Evolutionary conservation across 208 protist species (phyloP).

Genomic region (Trypanosoma theileri): DNA sequence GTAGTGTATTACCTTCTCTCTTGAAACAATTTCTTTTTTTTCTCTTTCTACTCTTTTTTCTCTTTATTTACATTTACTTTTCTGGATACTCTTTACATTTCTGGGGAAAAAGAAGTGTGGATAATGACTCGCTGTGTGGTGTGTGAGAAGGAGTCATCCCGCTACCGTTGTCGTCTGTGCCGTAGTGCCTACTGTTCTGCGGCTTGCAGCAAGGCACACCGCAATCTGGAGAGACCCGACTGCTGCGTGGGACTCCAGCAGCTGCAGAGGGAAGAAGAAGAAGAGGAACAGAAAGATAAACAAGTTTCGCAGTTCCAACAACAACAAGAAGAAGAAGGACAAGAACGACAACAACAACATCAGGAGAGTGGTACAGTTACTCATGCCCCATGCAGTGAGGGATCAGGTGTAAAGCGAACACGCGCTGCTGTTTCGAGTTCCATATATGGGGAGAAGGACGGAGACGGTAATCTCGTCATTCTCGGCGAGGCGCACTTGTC

Average conservation of each 20-base stretch:
- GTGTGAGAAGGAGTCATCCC: slow-evolving; percentile 34
- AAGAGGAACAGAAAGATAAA: slow-evolving; percentile 9
- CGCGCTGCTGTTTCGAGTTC: slow-evolving; percentile 1
- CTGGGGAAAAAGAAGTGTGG: background rate
- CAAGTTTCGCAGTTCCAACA: background rate
- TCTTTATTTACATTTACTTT: background rate
- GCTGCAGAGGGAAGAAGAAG: background rate
- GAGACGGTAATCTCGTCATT: slow-evolving; percentile 40
- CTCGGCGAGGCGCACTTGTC: slow-evolving; percentile 64
- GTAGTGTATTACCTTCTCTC: background rate
- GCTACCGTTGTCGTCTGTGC: slow-evolving; percentile 68
- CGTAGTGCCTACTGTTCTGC: slow-evolving; percentile 59
- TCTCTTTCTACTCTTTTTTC: slow-evolving; percentile 20
- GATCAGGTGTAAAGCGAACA: background rate
- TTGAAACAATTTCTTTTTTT: slow-evolving; percentile 11
- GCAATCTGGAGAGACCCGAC: slow-evolving; percentile 16
- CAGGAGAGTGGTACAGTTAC: background rate
- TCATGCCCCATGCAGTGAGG: background rate
- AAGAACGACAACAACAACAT: background rate
- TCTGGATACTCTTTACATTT: too few species aligned
- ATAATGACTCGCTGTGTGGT: slow-evolving; percentile 54
- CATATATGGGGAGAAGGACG: slow-evolving; percentile 25
- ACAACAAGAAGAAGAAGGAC: background rate
- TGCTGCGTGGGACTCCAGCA: slow-evolving; percentile 1
- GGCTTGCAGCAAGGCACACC: slow-evolving; percentile 58